These are phyloP conservation scores for Chytridiales sp. DNA, from an alignment of 371 early-diverging fungal species.

Conservation along the genomic window DNA sequence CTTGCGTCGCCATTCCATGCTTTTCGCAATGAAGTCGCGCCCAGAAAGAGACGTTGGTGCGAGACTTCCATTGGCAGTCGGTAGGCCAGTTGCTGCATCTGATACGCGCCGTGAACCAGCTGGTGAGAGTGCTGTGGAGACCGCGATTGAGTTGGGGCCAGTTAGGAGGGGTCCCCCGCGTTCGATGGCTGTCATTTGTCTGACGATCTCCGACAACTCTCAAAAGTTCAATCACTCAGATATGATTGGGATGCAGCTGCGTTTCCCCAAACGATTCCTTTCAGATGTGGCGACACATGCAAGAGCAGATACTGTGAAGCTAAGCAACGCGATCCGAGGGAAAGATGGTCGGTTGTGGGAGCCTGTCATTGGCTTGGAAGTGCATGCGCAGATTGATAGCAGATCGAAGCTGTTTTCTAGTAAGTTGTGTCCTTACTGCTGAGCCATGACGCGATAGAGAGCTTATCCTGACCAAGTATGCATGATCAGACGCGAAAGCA, in stretches of 20 bases:
- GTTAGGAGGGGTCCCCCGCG: not conserved
- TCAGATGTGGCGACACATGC: not conserved
- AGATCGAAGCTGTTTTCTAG: slow-evolving; percentile 82
- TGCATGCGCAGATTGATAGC: slow-evolving; percentile 82
- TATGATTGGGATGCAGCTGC: not conserved
- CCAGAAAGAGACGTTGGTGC: too few relatives aligned
- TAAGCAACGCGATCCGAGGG: too few relatives aligned
- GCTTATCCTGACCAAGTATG: not conserved
- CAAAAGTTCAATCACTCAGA: not conserved
- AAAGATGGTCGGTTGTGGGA: too few relatives aligned
- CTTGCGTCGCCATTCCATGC: too few relatives aligned
- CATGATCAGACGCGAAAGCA: not conserved
- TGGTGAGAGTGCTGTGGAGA: too few relatives aligned
- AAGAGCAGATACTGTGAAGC: not conserved
- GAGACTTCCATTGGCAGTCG: too few relatives aligned
- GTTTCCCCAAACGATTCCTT: too few relatives aligned
- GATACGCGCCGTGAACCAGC: too few relatives aligned
- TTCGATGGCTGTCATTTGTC: not conserved
- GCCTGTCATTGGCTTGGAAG: slow-evolving; percentile 85
- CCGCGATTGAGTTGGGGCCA: not conserved
- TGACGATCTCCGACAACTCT: not conserved
- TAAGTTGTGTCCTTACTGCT: slow-evolving; percentile 19
- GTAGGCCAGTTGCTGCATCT: too few relatives aligned
- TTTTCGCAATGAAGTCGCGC: too few relatives aligned
- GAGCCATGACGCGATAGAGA: not conserved